Evolutionary conservation across 2,329 filamentous ascomycete genomes (phyloP), one percentile per base, ranked within the genome.

Genomic region (Talaromyces albobiverticillius): DNA sequence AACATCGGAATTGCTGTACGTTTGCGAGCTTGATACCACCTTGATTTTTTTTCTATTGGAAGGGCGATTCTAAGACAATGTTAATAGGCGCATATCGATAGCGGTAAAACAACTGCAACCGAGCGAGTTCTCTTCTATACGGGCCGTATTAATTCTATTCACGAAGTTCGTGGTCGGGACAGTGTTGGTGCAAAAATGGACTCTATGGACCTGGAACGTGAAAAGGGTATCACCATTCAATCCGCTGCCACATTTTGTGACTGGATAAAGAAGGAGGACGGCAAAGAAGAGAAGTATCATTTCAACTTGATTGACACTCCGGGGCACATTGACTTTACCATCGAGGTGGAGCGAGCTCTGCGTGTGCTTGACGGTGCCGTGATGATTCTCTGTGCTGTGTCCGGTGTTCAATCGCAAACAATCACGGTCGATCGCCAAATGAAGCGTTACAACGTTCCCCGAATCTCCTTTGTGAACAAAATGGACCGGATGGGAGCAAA

Each of bases 401-500:
- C 90, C 66, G 94, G 94, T 69, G 94, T 99, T 31, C 94, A 99
- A 76, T 93, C 88, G 69, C 94, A 99, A 76, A 99, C 94, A 18
- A 96, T 96, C 64, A 99, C 94, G 1, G 94, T 99, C 60, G 92
- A 99, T 73, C 84, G 94, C 64, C 94, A 99, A 78, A 99, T 99
- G 94, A 90, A 91, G 79, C 86, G 94, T 63, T 99, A 99, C 80
- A 93, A 97, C 69, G 87, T 99, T 59, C 94, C 94, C 57, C 84
- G 94, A 64, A 86, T 99, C 71, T 95, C 89, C 52, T 99, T 99
- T 68, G 85, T 99, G 71, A 99, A 99, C 80, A 99, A 99, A 82
- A 97, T 99, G 93, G 94, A 99, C 69, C 88, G 94, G 61, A 96
- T 96, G 88, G 94, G 94, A 57, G 90, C 94, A 60, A 97, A 99